Base-by-base conservation (phyloP, 2,329 filamentous ascomycete genomes). In the Fusarium camptoceras region DNA sequence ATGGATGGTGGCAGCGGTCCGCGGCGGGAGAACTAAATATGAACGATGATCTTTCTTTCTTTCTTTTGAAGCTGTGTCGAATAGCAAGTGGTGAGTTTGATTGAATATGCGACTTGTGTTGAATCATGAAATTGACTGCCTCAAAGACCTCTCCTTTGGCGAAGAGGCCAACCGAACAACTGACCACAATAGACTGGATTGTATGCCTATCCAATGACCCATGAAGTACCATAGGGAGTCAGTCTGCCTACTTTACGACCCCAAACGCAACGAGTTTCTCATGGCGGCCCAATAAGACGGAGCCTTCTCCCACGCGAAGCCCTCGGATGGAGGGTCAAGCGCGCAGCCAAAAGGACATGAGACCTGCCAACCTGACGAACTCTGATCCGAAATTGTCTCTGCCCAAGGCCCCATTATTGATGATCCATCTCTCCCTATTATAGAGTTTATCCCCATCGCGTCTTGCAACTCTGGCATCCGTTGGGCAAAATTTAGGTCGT, bases 281-380 rank as follows among this genome's bases (percentile, higher is more conserved):
- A 75, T 73, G 68, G 72, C 73, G 54, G 72, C 73, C 73, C 73
- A 75, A 75, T 75, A 62, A 68, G 66, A 60, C 47, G 59, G 22
- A 44, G 39, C 53, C 70, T 56, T 70, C 57, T 58, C 60, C 72
- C 72, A 75, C 66, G 71, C 72, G 64, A 75, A 71, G 49, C 64
- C 55, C 54, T 72, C 53, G 65, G 65, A 66, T 74, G 72, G 70
- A 64, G 72, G 72, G 72, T 72, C 72, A 74, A 73, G 68, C 59
- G 68, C 59, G 50, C 72, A 73, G 48, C 57, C 71, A 66, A 58
- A 70, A 60, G 72, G 61, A 71, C 72, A 74, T 74, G 72, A 70
- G 70, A 73, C 73, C 73, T 66, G 62, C 61, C 72, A 59, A 61
- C 64, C 63, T 58, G 59, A 66, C 58, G 53, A 54, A 69, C 60